Base-by-base conservation (phyloP, 2,329 filamentous ascomycete species). In the Botrytis fabae region DNA sequence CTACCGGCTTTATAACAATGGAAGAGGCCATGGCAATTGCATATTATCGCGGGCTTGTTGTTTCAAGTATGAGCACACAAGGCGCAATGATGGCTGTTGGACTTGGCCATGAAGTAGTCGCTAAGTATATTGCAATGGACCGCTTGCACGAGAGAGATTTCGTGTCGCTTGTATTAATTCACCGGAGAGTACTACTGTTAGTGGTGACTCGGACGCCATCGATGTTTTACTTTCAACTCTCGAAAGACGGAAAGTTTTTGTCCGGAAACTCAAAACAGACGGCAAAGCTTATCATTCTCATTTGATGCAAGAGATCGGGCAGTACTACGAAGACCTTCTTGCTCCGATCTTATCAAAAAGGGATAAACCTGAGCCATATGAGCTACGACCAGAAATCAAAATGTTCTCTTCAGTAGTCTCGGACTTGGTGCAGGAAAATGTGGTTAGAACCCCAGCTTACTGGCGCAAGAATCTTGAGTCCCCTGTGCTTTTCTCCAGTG, bases 21-120 rank as follows among this genome's bases (percentile, higher is more conserved):
- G 75, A 77, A 9, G 78, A 81, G 51, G 82, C 83, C 18, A 77
- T 81, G 79, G 80, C 82, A 1, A 81, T 85, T 20, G 86, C 86
- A 1, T 89, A 87, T 75, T 76, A 79, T 74, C 73, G 82, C 63
- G 75, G 75, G 28, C 61, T 71, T n/a, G 69, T 48, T 2, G 73
- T 74, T 8, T 38, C 64, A 42, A 69, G 62, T 16, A 22, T 38
- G 8, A 59, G 51, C 18, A 32, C 20, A n/a, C 64, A 79, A 7
- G 87, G 75, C 12, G 70, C 73, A 16, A 76, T 75, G 77, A 42
- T 74, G 35, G 76, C 76, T 59, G 76, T 74, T n/a, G 76, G 73
- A 35, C 68, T 76, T 40, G 40, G 46, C 51, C 16, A 75, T 40
- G 72, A 73, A 57, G 44, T 46, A 38, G 71, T 25, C 51, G 62